phyloP scores from a whole-genome alignment of 192 early-diverging fungal genomes.

The Umbelopsis vinacea region DNA sequence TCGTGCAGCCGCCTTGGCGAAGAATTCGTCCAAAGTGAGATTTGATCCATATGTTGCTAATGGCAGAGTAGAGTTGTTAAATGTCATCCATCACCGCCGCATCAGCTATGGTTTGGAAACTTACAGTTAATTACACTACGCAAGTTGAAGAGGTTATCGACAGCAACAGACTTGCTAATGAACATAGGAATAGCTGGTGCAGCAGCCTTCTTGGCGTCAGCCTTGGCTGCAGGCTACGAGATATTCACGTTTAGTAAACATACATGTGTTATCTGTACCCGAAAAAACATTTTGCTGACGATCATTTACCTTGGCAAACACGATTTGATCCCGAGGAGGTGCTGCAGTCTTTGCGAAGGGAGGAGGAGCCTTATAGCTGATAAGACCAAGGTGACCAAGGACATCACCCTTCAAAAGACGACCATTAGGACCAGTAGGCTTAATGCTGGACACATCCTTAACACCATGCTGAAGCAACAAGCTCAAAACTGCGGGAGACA shows the following conservation, averaged over 20 bases:
- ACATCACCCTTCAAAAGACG: slow-evolving; percentile 81
- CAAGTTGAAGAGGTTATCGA: slow-evolving; percentile 55
- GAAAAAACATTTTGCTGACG: too few relatives aligned
- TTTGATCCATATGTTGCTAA: not conserved
- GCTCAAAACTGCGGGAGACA: slow-evolving; percentile 56
- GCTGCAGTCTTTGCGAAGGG: slow-evolving; percentile 45
- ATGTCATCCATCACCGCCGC: not conserved
- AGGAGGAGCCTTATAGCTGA: slow-evolving; percentile 53
- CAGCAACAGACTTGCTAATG: slow-evolving; percentile 49
- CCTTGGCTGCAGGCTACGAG: slow-evolving; percentile 3
- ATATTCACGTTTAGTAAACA: not conserved
- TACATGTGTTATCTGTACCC: not conserved
- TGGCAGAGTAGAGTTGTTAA: not conserved
- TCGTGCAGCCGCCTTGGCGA: slow-evolving; percentile 87
- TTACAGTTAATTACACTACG: slow-evolving; percentile 51
- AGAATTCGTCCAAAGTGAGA: slow-evolving; percentile 92
- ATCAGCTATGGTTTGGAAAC: not conserved
- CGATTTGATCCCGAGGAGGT: slow-evolving; percentile 44
- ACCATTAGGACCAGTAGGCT: slow-evolving; percentile 69
- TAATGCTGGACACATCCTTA: slow-evolving; percentile 50
- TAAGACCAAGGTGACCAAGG: slow-evolving; percentile 64
- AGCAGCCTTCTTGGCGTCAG: slow-evolving; percentile 45
- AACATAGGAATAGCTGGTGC: slow-evolving; percentile 47
- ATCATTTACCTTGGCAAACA: slow-evolving; percentile 35
- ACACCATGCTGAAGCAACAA: slow-evolving; percentile 57